Evolutionary conservation across 306 rosid genomes (phyloP).

Genomic region (Castanea crenata): DNA sequence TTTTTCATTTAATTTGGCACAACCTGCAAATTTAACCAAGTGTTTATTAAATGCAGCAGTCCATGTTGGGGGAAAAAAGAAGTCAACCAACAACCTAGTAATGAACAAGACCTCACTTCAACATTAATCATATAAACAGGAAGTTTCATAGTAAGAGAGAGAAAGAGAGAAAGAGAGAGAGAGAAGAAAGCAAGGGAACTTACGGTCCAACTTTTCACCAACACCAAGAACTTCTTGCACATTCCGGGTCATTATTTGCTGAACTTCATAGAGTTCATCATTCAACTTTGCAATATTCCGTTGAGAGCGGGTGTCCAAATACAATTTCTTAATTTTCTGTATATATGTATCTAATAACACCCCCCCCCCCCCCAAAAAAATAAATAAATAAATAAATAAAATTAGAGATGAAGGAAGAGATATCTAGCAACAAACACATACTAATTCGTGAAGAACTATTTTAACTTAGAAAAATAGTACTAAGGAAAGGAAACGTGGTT

Average conservation of each 20-base stretch:
- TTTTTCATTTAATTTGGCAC: not conserved
- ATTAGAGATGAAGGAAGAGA: not conserved
- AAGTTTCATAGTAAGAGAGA: no score
- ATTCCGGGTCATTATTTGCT: conserved; percentile 99
- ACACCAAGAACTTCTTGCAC: conserved; percentile 99
- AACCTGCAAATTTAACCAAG: not conserved
- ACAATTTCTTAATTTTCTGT: conserved; percentile 93
- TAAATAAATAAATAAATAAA: not conserved
- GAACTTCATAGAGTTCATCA: conserved; percentile 98
- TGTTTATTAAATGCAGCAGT: not conserved
- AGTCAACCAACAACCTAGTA: not conserved
- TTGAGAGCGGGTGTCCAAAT: conserved; percentile 93
- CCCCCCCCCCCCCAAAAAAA: not conserved
- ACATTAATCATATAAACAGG: no score
- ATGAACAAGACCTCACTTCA: not conserved
- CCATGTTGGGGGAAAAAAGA: not conserved
- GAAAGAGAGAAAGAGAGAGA: not conserved
- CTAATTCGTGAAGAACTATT: not conserved
- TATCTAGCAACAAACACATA: not conserved
- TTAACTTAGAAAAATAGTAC: not conserved
- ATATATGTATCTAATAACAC: conserved; percentile 73
- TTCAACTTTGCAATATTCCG: conserved; percentile 95
- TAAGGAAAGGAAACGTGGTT: not conserved
- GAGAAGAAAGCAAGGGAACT: conserved; percentile 29
- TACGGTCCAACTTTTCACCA: conserved; percentile 98